A percentile compares a stretch with the other conserved stretches of the same genome.
phyloP scores from a whole-genome alignment of 2,329 filamentous ascomycete genomes.

The Tolypocladium ophioglossoides region DNA sequence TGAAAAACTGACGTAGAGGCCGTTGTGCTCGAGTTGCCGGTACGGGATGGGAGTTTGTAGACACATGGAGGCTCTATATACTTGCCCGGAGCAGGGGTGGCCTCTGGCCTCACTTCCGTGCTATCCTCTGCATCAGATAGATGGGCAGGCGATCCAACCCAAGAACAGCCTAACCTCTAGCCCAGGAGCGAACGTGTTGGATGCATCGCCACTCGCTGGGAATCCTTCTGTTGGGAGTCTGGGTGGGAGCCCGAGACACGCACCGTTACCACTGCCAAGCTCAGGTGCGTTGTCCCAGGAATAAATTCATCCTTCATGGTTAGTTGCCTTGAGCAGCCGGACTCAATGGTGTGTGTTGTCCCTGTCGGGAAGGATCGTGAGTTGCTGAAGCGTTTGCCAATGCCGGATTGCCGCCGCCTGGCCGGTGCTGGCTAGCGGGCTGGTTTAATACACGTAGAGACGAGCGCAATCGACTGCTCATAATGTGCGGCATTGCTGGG shows the following conservation, averaged over 20 bases:
- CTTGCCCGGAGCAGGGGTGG: background rate
- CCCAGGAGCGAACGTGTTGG: background rate
- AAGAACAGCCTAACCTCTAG: background rate
- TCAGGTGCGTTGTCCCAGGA: background rate
- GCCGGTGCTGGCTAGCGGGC: too few species aligned
- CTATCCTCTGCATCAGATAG: too few species aligned
- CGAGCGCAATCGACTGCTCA: too few species aligned
- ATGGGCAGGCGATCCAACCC: background rate
- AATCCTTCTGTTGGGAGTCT: background rate
- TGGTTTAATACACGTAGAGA: too few species aligned
- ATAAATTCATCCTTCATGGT: too few species aligned
- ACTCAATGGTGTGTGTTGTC: too few species aligned
- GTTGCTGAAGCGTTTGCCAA: too few species aligned
- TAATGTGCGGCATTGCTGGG: too few species aligned
- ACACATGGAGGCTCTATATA: background rate
- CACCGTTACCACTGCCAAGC: background rate
- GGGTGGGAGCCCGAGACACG: background rate
- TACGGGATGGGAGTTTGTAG: background rate
- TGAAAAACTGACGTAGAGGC: too few species aligned
- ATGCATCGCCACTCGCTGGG: background rate
- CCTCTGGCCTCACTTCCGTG: background rate
- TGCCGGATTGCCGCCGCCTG: too few species aligned
- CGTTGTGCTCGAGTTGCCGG: background rate
- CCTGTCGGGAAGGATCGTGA: too few species aligned
- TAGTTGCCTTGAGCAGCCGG: too few species aligned